These are phyloP conservation scores for Singerocomus inundabilis DNA, from an alignment of 1,284 basidiomycete species.

Conservation along the genomic window DNA sequence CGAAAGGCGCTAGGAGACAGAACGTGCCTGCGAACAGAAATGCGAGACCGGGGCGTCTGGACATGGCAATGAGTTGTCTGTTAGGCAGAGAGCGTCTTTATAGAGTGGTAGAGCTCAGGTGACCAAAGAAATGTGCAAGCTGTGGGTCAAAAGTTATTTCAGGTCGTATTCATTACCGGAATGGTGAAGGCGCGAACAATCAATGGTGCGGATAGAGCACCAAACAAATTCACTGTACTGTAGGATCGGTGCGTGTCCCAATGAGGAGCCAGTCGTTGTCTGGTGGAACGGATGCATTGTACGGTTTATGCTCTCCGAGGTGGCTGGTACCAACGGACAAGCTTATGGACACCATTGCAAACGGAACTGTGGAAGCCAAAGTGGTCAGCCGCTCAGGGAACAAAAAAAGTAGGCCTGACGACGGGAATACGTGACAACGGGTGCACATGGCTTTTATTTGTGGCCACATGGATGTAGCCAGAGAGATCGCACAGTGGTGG, in stretches of 20 bases:
- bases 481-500: too few species aligned
- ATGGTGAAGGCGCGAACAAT: neutral
- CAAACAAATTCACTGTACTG: neutral
- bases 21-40: slow-evolving; percentile 13
- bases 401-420: neutral
- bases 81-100: slow-evolving; percentile 1
- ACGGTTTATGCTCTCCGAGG: neutral
- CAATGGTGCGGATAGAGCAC: neutral
- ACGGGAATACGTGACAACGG: neutral
- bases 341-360: neutral
- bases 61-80: slow-evolving; percentile 14
- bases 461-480: neutral
- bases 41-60: slow-evolving; percentile 10
- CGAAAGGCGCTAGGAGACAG: slow-evolving; percentile 21
- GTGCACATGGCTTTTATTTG: neutral
- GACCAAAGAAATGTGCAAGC: neutral
- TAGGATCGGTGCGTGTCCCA: slow-evolving; percentile 10
- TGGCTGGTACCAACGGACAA: neutral
- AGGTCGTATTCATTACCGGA: neutral
- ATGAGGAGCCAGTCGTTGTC: neutral
- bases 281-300: neutral
- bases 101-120: neutral
- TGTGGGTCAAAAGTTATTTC: neutral
- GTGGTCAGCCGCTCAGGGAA: slow-evolving; percentile 1
- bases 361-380: neutral